phyloP scores from a whole-genome alignment of 2,329 filamentous ascomycete species.

The Aspergillus uvarum region DNA sequence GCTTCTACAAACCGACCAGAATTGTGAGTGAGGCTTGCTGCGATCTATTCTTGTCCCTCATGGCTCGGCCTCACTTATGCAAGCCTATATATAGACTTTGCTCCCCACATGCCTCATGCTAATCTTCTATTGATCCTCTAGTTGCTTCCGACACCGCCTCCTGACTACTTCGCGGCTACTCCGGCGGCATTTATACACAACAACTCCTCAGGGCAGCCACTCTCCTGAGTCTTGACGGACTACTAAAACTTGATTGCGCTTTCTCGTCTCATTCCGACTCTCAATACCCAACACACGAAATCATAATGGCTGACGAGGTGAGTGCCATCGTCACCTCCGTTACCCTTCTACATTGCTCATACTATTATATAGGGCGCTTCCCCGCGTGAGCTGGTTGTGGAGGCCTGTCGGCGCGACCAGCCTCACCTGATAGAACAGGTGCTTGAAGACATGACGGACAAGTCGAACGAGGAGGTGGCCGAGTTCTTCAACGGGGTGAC shows the following conservation, averaged over 20 bases:
- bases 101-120: neutral
- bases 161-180: constrained; percentile 2
- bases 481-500: constrained; percentile 80
- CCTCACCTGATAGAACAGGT: constrained; percentile 77
- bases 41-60: neutral
- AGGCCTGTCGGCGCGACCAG: constrained; percentile 92
- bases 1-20: neutral
- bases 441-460: constrained; percentile 60
- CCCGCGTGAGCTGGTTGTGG: constrained; percentile 79
- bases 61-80: neutral
- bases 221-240: neutral
- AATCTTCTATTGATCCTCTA: neutral
- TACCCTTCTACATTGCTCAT: neutral
- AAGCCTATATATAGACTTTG: neutral
- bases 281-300: neutral
- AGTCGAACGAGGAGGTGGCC: constrained; percentile 64
- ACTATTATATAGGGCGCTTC: constrained; percentile 68
- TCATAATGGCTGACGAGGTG: constrained; percentile 47
- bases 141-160: constrained; percentile 26
- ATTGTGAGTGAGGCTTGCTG: neutral
- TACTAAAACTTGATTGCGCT: neutral
- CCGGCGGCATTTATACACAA: neutral
- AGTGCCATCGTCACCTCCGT: constrained; percentile 8
- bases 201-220: neutral
- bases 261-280: neutral